These are phyloP conservation scores for Penicillium paneum DNA, from an alignment of 2,329 filamentous ascomycete genomes.

Conservation along the genomic window DNA sequence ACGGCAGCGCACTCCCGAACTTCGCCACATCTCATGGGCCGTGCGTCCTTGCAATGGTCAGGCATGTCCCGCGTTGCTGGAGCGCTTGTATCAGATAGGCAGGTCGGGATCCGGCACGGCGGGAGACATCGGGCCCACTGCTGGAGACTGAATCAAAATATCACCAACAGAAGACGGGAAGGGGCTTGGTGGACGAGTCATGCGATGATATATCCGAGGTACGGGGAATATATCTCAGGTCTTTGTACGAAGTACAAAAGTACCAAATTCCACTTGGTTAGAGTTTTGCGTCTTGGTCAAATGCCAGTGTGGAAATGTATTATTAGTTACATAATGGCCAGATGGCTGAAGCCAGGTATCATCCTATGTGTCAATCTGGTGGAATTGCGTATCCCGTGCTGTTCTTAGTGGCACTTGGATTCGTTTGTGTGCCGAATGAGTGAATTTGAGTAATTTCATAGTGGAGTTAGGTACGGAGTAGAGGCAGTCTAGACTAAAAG, in stretches of 20 bases:
- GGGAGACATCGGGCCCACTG: not conserved
- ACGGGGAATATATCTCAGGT: not conserved
- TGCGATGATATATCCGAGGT: not conserved
- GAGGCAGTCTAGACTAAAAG: not conserved
- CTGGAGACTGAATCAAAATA: not conserved
- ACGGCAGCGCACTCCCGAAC: not conserved
- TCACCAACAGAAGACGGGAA: not conserved
- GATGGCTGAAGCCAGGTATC: no score
- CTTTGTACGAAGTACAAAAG: not conserved
- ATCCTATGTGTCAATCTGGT: not conserved
- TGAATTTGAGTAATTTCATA: not conserved
- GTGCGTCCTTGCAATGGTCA: not conserved
- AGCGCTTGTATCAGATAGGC: constrained; percentile 10
- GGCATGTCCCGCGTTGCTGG: not conserved
- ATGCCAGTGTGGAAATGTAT: not conserved
- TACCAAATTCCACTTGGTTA: not conserved
- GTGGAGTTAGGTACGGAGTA: not conserved
- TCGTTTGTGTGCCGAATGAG: not conserved
- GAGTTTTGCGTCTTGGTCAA: not conserved
- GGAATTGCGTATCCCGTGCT: not conserved
- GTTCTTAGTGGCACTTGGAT: not conserved
- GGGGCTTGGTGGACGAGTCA: not conserved
- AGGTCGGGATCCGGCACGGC: not conserved
- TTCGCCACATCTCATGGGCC: constrained; percentile 3
- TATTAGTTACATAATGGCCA: no score